phyloP scores from a whole-genome alignment of 129 eudicot species.

The Artemisia annua region DNA sequence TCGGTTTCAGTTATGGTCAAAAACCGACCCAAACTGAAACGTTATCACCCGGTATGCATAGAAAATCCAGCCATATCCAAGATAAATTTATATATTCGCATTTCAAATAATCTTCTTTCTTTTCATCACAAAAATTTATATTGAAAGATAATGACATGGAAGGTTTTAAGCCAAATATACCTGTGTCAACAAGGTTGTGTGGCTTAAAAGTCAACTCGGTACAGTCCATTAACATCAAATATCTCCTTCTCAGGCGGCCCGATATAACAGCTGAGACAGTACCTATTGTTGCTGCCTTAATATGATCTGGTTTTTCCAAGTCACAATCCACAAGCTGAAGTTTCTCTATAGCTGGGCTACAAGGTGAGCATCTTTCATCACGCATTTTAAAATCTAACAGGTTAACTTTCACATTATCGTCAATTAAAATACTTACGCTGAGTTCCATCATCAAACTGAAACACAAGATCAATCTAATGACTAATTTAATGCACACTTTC shows the following conservation, averaged over 20 bases:
- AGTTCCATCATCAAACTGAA: conserved; percentile 35
- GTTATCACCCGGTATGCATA: too few relatives aligned
- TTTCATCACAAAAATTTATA: too few relatives aligned
- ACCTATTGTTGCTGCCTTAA: conserved; percentile 58
- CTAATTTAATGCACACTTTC: conserved; percentile 43
- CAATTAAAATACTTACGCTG: conserved; percentile 58
- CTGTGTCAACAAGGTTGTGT: conserved; percentile 92
- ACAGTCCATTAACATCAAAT: conserved; percentile 90
- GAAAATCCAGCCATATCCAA: too few relatives aligned
- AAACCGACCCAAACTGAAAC: too few relatives aligned
- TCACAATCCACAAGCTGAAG: conserved; percentile 95
- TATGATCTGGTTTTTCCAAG: conserved; percentile 65
- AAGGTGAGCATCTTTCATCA: conserved; percentile 38
- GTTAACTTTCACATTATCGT: conserved; percentile 4
- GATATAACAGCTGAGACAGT: conserved; percentile 69
- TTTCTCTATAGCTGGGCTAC: conserved; percentile 98
- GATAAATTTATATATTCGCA: too few relatives aligned
- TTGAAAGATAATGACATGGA: too few relatives aligned
- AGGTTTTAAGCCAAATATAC: conserved; percentile 35
- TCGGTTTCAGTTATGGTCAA: too few relatives aligned
- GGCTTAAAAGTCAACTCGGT: conserved; percentile 83
- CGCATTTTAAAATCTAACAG: background rate
- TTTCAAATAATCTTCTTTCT: too few relatives aligned
- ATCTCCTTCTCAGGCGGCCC: conserved; percentile 77
- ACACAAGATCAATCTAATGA: background rate